phyloP scores from a whole-genome alignment of 805 yeast species.

The Candida silvicultrix region DNA sequence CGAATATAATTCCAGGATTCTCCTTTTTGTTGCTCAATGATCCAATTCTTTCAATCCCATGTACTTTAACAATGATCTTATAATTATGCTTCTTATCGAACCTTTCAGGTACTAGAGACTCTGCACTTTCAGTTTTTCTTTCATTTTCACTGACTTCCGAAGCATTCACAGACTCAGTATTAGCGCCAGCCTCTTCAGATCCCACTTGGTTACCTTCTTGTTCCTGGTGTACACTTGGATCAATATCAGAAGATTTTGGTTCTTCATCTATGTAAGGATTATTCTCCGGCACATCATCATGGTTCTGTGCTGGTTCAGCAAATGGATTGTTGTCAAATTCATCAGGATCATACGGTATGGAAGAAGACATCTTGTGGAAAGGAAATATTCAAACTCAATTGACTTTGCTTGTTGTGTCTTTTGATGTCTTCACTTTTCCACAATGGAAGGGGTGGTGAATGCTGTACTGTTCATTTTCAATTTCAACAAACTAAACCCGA shows the following conservation, averaged over 20 bases:
- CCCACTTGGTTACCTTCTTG: not conserved
- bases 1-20: slow-evolving; percentile 76
- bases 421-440: not conserved
- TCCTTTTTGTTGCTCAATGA: slow-evolving; percentile 47
- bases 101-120: slow-evolving; percentile 19
- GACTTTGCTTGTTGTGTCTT: not conserved
- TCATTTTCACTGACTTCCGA: too few species aligned
- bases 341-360: slow-evolving; percentile 44
- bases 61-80: slow-evolving; percentile 49
- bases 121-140: not conserved
- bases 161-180: not conserved
- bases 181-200: not conserved
- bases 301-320: slow-evolving; percentile 32
- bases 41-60: slow-evolving; percentile 64
- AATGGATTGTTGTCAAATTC: slow-evolving; percentile 59
- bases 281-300: slow-evolving; percentile 3
- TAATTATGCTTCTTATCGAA: slow-evolving; percentile 22
- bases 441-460: slow-evolving; percentile 2
- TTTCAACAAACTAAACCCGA: too few species aligned
- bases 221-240: not conserved
- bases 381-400: not conserved
- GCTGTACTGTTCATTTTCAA: too few species aligned
- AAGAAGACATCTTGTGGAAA: slow-evolving; percentile 29
- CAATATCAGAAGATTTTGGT: not conserved
- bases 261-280: slow-evolving; percentile 3